Evolutionary conservation across 768 basidiomycete species (phyloP), one percentile per base, ranked within the genome.

Genomic region (Cyclocybe aegerita): DNA sequence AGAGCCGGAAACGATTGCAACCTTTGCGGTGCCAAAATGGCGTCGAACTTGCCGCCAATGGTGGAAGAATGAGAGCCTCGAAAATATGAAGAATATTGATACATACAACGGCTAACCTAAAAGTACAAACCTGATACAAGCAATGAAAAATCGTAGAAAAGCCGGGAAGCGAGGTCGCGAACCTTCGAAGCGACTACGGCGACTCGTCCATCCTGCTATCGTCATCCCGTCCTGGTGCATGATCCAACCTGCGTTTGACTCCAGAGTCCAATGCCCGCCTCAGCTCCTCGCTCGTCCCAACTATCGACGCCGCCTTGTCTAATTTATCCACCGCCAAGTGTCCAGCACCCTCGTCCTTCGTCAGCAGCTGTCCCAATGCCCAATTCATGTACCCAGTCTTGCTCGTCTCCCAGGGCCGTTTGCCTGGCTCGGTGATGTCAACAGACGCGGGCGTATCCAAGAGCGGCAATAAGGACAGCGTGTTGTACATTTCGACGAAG

Each of bases 381-480:
- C 92, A 94, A 52, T 83, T 82, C 4, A 86, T 62, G 64, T 93
- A 94, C 4, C 88, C 90, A 1, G 78, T 75, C 62, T 80, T 79
- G 64, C 79, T 83, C 34, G 81, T 79, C 68, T 93, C 89, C 90
- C 91, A 93, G 8, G 78, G 78, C 36, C 83, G 79, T 63, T 89
- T 89, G 0, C 87, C 83, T 0, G 83, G 80, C 50, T 83, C 80
- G 3, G 74, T 59, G 17, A 70, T 62, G 17, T 74, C 66, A 32
- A 72, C 60, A 16, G 74, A 65, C 8, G 71, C 63, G 17, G 73
- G 64, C 7, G 77, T 55, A 47, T 74, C 70, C 38, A 77, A 68
- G 1, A 71, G 60, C 2, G 84, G 79, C 4, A 88, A 73, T 0
- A 75, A 67, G 4, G 76, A 74, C n/a, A 78, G 70, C 6, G 70